Conservation (phyloP, 306 rosid genomes). For the Cercis canadensis region DNA sequence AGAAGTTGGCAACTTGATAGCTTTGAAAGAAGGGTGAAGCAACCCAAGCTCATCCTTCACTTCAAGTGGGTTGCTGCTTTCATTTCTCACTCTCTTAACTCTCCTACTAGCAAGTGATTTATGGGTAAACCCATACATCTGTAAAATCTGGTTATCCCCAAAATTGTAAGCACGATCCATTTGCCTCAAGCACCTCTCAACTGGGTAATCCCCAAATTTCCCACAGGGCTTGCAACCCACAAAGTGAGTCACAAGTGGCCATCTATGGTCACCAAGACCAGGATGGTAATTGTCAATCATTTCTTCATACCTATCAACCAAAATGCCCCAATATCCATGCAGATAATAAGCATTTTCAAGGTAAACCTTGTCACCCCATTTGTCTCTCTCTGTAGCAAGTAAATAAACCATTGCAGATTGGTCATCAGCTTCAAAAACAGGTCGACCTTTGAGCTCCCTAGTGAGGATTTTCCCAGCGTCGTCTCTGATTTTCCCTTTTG, state of each 20-base stretch:
- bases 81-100: slow-evolving; percentile 77
- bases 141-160: slow-evolving; percentile 87
- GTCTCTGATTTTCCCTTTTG: slow-evolving; percentile 79
- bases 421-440: slow-evolving; percentile 78
- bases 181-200: slow-evolving; percentile 81
- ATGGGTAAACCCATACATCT: slow-evolving; percentile 82
- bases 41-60: slow-evolving; percentile 77
- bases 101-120: slow-evolving; percentile 63
- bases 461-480: slow-evolving; percentile 86
- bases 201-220: slow-evolving; percentile 87
- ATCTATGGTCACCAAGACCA: slow-evolving; percentile 84
- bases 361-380: slow-evolving; percentile 81
- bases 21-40: slow-evolving; percentile 82
- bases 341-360: slow-evolving; percentile 72
- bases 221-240: slow-evolving; percentile 98
- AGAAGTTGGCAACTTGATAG: slow-evolving; percentile 53
- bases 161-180: slow-evolving; percentile 91
- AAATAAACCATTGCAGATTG: slow-evolving; percentile 81
- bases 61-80: slow-evolving; percentile 69
- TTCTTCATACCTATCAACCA: slow-evolving; percentile 88
- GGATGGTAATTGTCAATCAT: slow-evolving; percentile 78
- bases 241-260: slow-evolving; percentile 95
- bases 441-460: slow-evolving; percentile 62
- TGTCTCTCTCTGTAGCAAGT: slow-evolving; percentile 53
- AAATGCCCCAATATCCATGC: slow-evolving; percentile 91